Conservation (phyloP, 2,329 filamentous ascomycete genomes). For the Stromatinia cepivora region DNA sequence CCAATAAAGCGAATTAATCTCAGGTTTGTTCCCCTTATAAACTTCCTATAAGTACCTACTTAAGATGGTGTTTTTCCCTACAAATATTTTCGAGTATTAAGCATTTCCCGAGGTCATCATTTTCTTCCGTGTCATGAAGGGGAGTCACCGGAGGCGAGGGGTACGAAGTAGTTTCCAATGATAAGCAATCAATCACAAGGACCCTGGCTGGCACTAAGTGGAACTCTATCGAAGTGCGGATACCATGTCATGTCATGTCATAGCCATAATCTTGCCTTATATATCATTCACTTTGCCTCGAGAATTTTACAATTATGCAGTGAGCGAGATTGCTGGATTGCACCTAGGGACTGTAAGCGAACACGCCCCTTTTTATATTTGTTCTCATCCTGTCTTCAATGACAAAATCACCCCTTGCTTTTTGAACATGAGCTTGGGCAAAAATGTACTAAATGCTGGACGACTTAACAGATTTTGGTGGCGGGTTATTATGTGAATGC, state of each 20-base stretch:
- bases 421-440: not conserved
- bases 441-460: not conserved
- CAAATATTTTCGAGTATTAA: not conserved
- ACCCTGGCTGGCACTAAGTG: not conserved
- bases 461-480: not conserved
- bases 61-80: no score
- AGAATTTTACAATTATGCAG: not conserved
- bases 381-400: not conserved
- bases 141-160: conserved; percentile 5
- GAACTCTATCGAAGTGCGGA: not conserved
- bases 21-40: no score
- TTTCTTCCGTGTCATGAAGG: conserved; percentile 1
- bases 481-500: not conserved
- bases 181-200: conserved; percentile 17
- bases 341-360: conserved; percentile 9
- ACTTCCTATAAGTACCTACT: not conserved
- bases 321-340: not conserved
- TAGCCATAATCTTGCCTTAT: not conserved
- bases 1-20: no score
- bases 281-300: not conserved
- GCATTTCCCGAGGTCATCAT: not conserved
- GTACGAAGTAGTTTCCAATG: not conserved
- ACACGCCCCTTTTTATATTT: conserved; percentile 6
- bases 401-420: not conserved
- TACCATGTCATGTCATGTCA: not conserved